Base-by-base conservation (phyloP, 2,329 filamentous ascomycete genomes). In the Aspergillus intermedius region DNA sequence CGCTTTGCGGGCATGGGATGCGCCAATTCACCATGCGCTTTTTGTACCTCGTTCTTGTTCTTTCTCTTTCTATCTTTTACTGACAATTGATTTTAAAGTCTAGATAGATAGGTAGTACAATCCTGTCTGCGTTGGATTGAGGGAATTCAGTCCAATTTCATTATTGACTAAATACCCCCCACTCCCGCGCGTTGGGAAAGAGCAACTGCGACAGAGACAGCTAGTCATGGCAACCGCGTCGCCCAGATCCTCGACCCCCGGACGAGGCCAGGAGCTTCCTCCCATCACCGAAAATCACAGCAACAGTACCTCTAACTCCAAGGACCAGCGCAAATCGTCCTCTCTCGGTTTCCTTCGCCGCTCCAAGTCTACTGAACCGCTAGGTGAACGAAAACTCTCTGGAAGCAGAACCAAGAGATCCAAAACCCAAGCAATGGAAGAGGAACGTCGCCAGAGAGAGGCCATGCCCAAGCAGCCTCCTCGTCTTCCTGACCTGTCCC, bases 301-400 rank as follows among this genome's bases (percentile, higher is more conserved):
- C 48, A 49, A 37, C 34, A 37, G 34, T n/a, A 37, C 34, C 9
- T 37, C 37, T 9, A 40, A 15, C 19, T 40, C 34, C 25, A 63
- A 21, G 15, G 37, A 54, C 41, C 49, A 65, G 48, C 74, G 75
- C 58, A 72, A 75, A 51, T 71, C 76, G 21, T 58, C 57, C 40
- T 77, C 75, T 46, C 69, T 80, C 49, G 77, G 76, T 25, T 78
- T 87, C 63, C 77, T 87, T 54, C 78, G 82, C 68, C 80, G 84
- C 58, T 79, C 79, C 64, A 87, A 86, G 65, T 86, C 83, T 49
- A 79, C 78, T 51, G 83, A 87, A 52, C 68, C 64, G 55, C 66
- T 86, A 49, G 77, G 76, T 58, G 80, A 80, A 58, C 74, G 73
- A 55, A 75, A 74, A 67, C 42, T 60, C 13, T 69, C 65, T 17